Base-by-base conservation (phyloP, 495 filamentous ascomycete genomes). In the Cercophora scortea region DNA sequence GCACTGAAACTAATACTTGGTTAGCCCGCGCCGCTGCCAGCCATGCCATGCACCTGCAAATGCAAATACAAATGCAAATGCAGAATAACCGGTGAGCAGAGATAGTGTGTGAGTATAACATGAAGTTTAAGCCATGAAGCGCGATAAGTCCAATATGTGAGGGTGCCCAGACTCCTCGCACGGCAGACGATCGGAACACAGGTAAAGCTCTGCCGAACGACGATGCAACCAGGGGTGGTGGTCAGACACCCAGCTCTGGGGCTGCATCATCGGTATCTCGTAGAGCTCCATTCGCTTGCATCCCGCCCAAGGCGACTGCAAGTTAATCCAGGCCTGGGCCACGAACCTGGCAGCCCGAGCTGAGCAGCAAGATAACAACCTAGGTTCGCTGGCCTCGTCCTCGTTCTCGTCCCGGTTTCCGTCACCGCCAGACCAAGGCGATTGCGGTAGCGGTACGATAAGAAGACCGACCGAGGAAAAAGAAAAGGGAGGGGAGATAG, bases 41-140 rank as follows among this genome's bases (percentile, higher is more conserved):
- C 25, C 25, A 25, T 25, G 25, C 25, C 25, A 25, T 25, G 25
- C 25, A 25, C 25, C 25, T 25, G 25, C 25, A 5, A 25, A 25
- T 25, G 25, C 52, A 52, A 42, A 49, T 25, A 5, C 25, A 5
- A 25, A 25, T 25, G 25, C 52, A 52, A 42, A 49, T 53, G 51
- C 55, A 50, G 42, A 55, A 60, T 43, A 50, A 55, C 57, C 55
- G 60, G 57, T 61, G 55, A 65, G 50, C 35, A 43, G 47, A 60
- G 50, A 56, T 42, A 53, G 35, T 47, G 40, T 39, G 39, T n/a
- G 32, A 46, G 16, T 34, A 38, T 45, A 48, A 42, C 45, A n/a
- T 36, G 16, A 50, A 39, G 39, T 8, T 32, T 11, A 44, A 50
- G 47, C 36, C 25, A 40, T 17, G 15, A 55, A 58, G 62, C 59